Evolutionary conservation across 1,284 basidiomycete species (phyloP).

Genomic region (Leccinum fuscescens): DNA sequence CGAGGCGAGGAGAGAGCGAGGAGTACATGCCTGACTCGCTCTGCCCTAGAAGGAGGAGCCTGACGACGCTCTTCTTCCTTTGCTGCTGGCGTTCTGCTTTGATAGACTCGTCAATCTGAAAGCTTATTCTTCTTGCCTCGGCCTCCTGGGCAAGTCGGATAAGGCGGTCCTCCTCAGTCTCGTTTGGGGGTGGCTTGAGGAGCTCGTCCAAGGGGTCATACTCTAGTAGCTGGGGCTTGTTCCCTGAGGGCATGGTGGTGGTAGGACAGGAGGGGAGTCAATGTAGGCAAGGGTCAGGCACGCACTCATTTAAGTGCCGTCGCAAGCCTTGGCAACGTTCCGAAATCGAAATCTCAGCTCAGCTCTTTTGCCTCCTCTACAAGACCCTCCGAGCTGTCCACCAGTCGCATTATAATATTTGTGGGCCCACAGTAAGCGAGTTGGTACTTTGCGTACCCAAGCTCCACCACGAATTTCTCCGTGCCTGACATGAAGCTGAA

Average conservation of each 20-base stretch:
- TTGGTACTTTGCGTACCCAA: slow-evolving; percentile 15
- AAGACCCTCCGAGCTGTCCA: background rate
- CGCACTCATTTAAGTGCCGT: slow-evolving; percentile 16
- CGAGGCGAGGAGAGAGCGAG: too few relatives aligned
- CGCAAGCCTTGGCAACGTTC: background rate
- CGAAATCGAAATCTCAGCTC: background rate
- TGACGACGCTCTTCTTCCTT: slow-evolving; percentile 62
- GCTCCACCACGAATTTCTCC: slow-evolving; percentile 8
- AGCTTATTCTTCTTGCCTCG: slow-evolving; percentile 59
- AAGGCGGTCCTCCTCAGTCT: slow-evolving; percentile 54
- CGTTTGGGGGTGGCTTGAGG: slow-evolving; percentile 60
- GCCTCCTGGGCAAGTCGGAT: slow-evolving; percentile 55
- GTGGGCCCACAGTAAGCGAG: background rate
- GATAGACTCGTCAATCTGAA: slow-evolving; percentile 65
- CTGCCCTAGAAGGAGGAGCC: slow-evolving; percentile 68
- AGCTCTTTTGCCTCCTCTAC: background rate
- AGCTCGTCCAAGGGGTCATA: slow-evolving; percentile 63
- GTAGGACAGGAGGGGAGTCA: slow-evolving; percentile 5
- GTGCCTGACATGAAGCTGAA: slow-evolving; percentile 16
- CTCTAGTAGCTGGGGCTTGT: slow-evolving; percentile 13
- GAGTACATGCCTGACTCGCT: slow-evolving; percentile 61
- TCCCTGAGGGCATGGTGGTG: slow-evolving; percentile 23
- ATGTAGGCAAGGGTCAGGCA: slow-evolving; percentile 20
- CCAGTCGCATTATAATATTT: background rate
- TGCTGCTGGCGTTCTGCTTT: slow-evolving; percentile 58